phyloP scores from a whole-genome alignment of 768 basidiomycete genomes.

The Pleurotus sapidus region DNA sequence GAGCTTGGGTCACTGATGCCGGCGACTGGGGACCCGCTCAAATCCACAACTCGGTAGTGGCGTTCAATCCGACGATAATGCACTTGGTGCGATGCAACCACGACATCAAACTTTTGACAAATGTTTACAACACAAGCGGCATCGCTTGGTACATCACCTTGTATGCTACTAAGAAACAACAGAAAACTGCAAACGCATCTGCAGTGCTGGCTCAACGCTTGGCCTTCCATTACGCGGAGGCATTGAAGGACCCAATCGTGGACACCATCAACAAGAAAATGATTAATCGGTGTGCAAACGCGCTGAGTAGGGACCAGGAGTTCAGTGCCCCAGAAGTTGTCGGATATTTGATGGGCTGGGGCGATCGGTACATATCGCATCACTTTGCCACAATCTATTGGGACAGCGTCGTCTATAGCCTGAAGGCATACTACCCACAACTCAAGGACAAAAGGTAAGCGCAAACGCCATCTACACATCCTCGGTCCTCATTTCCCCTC shows the following conservation, averaged over 20 bases:
- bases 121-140: background rate
- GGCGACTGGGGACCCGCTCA: constrained; percentile 28
- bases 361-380: constrained; percentile 33
- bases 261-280: constrained; percentile 22
- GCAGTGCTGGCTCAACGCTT: constrained; percentile 28
- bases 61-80: background rate
- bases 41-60: background rate
- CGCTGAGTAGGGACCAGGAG: constrained; percentile 35
- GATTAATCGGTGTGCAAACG: constrained; percentile 26
- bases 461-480: too few species aligned
- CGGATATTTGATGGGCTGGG: constrained; percentile 42
- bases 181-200: constrained; percentile 25
- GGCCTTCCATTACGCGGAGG: constrained; percentile 23
- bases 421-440: constrained; percentile 20
- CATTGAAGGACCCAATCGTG: background rate
- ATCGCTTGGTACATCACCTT: constrained; percentile 9
- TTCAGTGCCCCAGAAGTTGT: constrained; percentile 34
- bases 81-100: constrained; percentile 1
- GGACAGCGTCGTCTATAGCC: constrained; percentile 17
- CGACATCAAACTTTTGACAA: constrained; percentile 7
- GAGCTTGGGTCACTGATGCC: constrained; percentile 20
- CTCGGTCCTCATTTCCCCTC: too few species aligned
- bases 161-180: constrained; percentile 35
- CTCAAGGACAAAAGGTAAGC: constrained; percentile 5
- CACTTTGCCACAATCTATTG: constrained; percentile 32